Percentiles rank a stretch among this genome's conserved stretches.
Conservation (phyloP, 345 rosid genomes). For the Microcos paniculata region DNA sequence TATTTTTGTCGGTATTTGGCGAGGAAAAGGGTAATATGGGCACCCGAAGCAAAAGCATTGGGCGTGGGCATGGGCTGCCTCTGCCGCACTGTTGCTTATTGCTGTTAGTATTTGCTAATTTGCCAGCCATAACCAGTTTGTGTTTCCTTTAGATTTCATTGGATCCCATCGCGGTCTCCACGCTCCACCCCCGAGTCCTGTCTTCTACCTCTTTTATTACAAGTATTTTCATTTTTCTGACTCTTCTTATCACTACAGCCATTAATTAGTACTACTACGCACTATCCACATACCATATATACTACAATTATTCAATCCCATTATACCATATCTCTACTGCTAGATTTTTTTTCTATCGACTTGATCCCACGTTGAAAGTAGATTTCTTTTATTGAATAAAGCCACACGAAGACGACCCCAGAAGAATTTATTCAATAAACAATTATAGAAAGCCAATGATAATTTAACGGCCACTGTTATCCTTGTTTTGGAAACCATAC, state of each 20-base stretch:
- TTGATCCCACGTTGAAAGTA: background rate
- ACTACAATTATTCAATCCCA: too few species aligned
- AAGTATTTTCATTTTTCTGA: too few species aligned
- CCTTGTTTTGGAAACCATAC: constrained; percentile 5
- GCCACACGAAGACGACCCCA: background rate
- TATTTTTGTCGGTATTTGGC: background rate
- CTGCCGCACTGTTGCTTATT: background rate
- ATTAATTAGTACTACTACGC: too few species aligned
- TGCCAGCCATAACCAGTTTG: background rate
- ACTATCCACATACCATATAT: background rate
- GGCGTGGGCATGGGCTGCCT: constrained; percentile 4
- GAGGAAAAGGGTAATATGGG: background rate
- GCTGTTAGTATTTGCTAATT: background rate
- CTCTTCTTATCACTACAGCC: too few species aligned
- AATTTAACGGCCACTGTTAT: constrained; percentile 5
- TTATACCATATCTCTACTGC: background rate
- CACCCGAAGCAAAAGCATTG: background rate
- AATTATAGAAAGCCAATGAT: constrained; percentile 8
- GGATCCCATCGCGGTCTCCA: background rate
- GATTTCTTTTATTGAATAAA: background rate
- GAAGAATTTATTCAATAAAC: background rate
- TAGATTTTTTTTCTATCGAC: too few species aligned
- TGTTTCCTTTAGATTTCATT: background rate
- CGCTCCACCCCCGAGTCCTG: background rate
- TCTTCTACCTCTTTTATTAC: background rate